Evolutionary conservation across 1,284 basidiomycete genomes (phyloP), one percentile per base, ranked within the genome.

Genomic region (Apiotrichum mycotoxinovorans): DNA sequence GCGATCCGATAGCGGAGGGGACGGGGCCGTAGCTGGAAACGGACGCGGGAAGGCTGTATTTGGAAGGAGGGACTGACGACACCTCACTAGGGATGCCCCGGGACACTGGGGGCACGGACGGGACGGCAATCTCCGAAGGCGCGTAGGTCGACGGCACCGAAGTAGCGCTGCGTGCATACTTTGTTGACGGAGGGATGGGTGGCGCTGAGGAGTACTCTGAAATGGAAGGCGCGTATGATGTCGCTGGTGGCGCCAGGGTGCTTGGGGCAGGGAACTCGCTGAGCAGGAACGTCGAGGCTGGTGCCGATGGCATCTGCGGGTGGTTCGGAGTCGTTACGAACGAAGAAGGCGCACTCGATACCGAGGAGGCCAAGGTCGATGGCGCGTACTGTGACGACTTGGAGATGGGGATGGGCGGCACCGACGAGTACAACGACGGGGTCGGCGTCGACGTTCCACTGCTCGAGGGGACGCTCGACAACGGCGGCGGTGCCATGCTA

Each of bases 321-420:
- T 48, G 46, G 18, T 7, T 5, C 4, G 34, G 46, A 14, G 22
- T 9, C 18, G 46, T 22, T 5, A 48, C 46, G 18, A 22, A 4
- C 22, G 34, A 48, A 2, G 30, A 20, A 4, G 40, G n/a, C 9
- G 37, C 46, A 34, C 46, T 48, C 20, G 46, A 48, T 5, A 48
- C 45, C 4, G n/a, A 12, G n/a, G 45, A 46, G 9, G n/a, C 45
- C 2, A 22, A 33, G 8, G 20, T 48, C 22, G 46, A 48, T 3
- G 33, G 33, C 4, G 46, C 33, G 34, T 35, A 48, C 30, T 35
- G 34, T 1, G 44, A 46, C 27, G 44, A 46, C 44, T 46, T 46
- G 12, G 67, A 70, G 48, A 68, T 59, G 2, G 68, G 67, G 14
- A 61, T 60, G 4, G 65, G 60, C 4, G 61, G 65, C 25, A 61